These are phyloP conservation scores for Zopfochytrium polystomum DNA, from an alignment of 371 early-diverging fungal genomes.

Conservation along the genomic window DNA sequence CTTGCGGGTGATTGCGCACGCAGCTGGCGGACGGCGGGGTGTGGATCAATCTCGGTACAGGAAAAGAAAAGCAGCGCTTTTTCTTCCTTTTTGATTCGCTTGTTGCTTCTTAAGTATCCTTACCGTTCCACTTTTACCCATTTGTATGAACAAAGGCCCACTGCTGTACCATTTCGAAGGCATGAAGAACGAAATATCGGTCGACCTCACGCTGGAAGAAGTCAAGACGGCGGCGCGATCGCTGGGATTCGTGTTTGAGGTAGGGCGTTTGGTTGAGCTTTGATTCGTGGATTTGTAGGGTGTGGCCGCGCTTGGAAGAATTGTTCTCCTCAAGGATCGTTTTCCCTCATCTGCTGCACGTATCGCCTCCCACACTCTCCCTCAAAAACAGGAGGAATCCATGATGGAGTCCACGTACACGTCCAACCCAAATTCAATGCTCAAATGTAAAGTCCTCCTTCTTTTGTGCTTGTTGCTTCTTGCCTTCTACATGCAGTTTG, in stretches of 20 bases:
- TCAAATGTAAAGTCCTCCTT: conserved; percentile 54
- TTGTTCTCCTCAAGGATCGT: no score
- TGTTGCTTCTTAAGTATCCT: neutral
- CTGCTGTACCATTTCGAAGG: conserved; percentile 92
- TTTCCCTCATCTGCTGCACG: neutral
- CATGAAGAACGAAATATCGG: conserved; percentile 65
- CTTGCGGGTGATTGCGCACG: conserved; percentile 71
- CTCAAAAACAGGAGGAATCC: conserved; percentile 51
- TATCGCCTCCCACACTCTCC: neutral
- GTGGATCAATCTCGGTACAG: conserved; percentile 89
- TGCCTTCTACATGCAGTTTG: neutral
- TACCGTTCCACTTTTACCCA: conserved; percentile 12
- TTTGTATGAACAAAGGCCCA: conserved; percentile 57
- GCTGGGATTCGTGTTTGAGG: conserved; percentile 72
- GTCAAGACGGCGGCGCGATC: conserved; percentile 60
- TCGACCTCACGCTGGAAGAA: conserved; percentile 86
- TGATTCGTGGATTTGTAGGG: neutral
- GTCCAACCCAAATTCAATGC: conserved; percentile 73
- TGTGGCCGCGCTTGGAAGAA: no score
- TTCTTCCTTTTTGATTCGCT: neutral
- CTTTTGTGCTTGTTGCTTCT: neutral
- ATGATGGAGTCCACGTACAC: conserved; percentile 65
- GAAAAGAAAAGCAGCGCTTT: neutral
- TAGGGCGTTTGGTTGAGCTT: conserved; percentile 23
- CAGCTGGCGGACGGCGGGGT: conserved; percentile 76